Evolutionary conservation across 805 yeast genomes (phyloP), one percentile per base, ranked within the genome.

Genomic region (Blastobotrys americana): DNA sequence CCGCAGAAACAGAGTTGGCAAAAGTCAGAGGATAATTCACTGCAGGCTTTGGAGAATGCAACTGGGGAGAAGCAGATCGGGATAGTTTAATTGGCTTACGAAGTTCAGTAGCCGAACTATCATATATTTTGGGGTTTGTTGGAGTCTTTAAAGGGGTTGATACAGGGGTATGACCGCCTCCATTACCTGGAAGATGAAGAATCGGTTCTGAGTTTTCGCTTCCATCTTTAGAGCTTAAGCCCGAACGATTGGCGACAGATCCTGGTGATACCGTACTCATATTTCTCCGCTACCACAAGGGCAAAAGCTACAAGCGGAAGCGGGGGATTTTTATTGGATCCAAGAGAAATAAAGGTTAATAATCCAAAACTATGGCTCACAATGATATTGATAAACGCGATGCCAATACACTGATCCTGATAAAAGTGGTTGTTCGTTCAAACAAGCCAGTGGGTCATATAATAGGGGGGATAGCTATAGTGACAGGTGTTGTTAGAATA

Each of bases 21-120:
- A 51, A 53, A 4, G 55, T 53, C 40, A 51, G 41, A 19, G 55
- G 56, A 37, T 46, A 51, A 34, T 35, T 39, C 21, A 15, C 27
- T 33, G 34, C 34, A 38, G 31, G 37, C 5, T 18, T 36, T 6
- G 41, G 37, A 23, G 16, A 27, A 21, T 10, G n/a, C 37, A 19
- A 19, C 18, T 34, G 37, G 16, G 37, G 16, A 10, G 37, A 34
- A 21, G 10, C 31, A 8, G 31, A 25, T 25, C 31, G 8, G 10
- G 31, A 25, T 25, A 25, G 13, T 25, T 25, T 25, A 13, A 25
- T 13, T 8, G 31, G 31, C 13, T 13, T 25, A 8, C 31, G 31
- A 8, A 25, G 10, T 25, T 25, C 31, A 13, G 31, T 25, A 8
- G 31, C 31, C 31, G 31, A 25, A 8, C 10, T 13, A 13, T 25